These are phyloP conservation scores for Tilletia caries DNA, from an alignment of 1,284 basidiomycete species.

Conservation along the genomic window DNA sequence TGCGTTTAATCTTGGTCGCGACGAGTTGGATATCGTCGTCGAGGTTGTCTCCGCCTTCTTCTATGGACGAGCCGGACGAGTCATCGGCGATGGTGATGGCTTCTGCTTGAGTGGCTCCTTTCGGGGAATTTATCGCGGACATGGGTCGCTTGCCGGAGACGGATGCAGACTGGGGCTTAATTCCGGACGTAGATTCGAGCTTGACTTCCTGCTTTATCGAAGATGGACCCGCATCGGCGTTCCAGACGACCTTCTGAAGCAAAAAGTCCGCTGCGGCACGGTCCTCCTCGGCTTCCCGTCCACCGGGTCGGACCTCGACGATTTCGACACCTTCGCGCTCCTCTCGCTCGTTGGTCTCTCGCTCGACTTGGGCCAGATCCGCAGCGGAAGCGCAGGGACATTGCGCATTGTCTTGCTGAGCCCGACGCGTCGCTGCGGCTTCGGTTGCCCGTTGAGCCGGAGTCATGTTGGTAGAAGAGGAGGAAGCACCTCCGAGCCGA, in stretches of 20 bases:
- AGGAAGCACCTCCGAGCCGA: background rate
- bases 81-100: background rate
- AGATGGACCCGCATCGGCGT: background rate
- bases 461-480: background rate
- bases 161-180: background rate
- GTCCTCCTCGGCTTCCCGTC: background rate
- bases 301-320: slow-evolving; percentile 2
- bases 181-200: background rate
- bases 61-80: background rate
- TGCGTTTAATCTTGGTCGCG: slow-evolving; percentile 2
- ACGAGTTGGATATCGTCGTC: slow-evolving; percentile 11
- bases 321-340: slow-evolving; percentile 6
- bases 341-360: background rate
- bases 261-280: background rate
- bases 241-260: slow-evolving; percentile 6
- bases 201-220: slow-evolving; percentile 4
- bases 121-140: background rate
- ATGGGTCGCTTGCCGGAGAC: background rate
- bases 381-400: background rate
- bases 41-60: too few species aligned
- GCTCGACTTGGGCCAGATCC: background rate
- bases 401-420: background rate
- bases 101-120: background rate
- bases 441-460: background rate
- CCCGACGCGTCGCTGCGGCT: background rate